Evolutionary conservation across 768 basidiomycete genomes (phyloP).

Genomic region (Auricularia auricula-judae): DNA sequence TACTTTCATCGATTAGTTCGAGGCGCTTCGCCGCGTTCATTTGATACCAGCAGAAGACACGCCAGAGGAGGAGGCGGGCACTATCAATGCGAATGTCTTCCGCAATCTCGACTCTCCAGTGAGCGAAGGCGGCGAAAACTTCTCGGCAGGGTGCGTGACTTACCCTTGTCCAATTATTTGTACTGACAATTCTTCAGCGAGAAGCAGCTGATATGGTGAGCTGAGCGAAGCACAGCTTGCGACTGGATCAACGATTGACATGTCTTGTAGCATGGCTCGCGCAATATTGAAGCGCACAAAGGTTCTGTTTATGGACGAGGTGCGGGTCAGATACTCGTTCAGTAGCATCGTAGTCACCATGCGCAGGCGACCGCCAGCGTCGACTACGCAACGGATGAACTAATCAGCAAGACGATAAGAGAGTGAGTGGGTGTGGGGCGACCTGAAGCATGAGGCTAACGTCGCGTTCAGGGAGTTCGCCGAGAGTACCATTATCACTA

Average conservation of each 20-base stretch:
- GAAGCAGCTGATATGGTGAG: slow-evolving; percentile 61
- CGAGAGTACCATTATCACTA: slow-evolving; percentile 71
- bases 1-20: slow-evolving; percentile 38
- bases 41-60: slow-evolving; percentile 51
- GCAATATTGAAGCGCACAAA: slow-evolving; percentile 72
- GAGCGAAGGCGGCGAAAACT: slow-evolving; percentile 83
- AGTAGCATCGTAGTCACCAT: not conserved
- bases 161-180: slow-evolving; percentile 4
- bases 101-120: slow-evolving; percentile 62
- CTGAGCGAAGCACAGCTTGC: not conserved
- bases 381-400: slow-evolving; percentile 81
- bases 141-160: slow-evolving; percentile 61
- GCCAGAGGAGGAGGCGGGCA: slow-evolving; percentile 34
- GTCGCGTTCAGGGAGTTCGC: slow-evolving; percentile 51
- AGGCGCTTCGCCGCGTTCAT: slow-evolving; percentile 75
- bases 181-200: slow-evolving; percentile 30
- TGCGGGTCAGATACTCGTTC: slow-evolving; percentile 10
- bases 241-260: not conserved
- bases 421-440: slow-evolving; percentile 37
- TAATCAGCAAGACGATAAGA: slow-evolving; percentile 72
- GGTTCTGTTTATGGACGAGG: slow-evolving; percentile 79
- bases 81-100: slow-evolving; percentile 65
- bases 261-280: slow-evolving; percentile 54
- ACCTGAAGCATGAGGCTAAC: not conserved
- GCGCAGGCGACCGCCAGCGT: slow-evolving; percentile 29